phyloP scores from a whole-genome alignment of 2,329 filamentous ascomycete species.

The Alternaria burnsii region DNA sequence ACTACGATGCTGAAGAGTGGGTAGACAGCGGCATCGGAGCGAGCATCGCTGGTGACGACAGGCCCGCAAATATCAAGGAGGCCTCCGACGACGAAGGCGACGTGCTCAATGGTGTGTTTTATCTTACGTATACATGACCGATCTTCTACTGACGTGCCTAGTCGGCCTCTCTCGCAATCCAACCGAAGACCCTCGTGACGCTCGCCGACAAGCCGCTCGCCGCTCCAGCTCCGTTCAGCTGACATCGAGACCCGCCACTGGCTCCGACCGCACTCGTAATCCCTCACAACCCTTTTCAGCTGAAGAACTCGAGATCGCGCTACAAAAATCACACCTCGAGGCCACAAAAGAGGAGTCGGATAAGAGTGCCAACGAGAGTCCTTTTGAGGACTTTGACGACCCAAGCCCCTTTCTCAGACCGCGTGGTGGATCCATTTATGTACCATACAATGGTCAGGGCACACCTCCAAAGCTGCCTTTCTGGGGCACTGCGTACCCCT shows the following conservation, averaged over 20 bases:
- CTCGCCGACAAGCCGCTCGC: conserved; percentile 34
- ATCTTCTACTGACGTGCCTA: conserved; percentile 31
- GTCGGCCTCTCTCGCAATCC: conserved; percentile 48
- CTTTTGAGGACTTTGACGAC: conserved; percentile 29
- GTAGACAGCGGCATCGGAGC: conserved; percentile 49
- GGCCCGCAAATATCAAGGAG: conserved; percentile 49
- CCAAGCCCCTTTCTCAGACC: conserved; percentile 33
- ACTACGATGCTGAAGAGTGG: conserved; percentile 52
- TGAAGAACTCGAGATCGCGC: conserved; percentile 56
- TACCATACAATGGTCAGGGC: conserved; percentile 35
- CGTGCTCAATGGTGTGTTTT: conserved; percentile 55
- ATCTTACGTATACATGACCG: conserved; percentile 4
- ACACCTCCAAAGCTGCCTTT: conserved; percentile 32
- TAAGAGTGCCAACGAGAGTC: conserved; percentile 31
- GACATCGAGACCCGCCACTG: conserved; percentile 36
- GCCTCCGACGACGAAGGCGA: conserved; percentile 57
- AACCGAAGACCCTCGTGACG: conserved; percentile 43
- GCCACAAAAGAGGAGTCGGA: conserved; percentile 42
- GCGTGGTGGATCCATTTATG: conserved; percentile 38
- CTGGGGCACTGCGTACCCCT: conserved; percentile 30
- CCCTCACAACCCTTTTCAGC: conserved; percentile 53
- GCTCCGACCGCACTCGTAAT: conserved; percentile 38
- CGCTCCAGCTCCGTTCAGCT: conserved; percentile 38
- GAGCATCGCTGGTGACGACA: conserved; percentile 42
- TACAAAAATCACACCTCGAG: conserved; percentile 53